Evolutionary conservation across 1,284 basidiomycete species (phyloP), one percentile per base, ranked within the genome.

Genomic region (Ustilago hordei): DNA sequence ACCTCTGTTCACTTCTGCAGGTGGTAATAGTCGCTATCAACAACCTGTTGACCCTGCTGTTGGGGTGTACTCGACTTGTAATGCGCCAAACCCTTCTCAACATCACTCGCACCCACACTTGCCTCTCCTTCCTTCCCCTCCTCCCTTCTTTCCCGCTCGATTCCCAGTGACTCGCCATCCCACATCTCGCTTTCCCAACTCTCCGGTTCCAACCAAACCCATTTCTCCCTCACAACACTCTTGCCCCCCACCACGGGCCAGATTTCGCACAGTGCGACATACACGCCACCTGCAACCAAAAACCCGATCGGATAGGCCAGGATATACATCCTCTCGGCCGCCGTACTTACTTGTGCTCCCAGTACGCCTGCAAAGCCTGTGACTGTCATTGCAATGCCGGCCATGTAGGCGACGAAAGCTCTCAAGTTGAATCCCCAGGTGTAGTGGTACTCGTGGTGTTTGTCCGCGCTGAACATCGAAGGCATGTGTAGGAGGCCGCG

Each of bases 301-400:
- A 86, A 87, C 3, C 85, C 87, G 31, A 82, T 69, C 15, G 83
- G 82, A 71, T 83, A 87, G 13, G 85, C 86, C 19, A 87, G 80
- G 38, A 85, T 86, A 72, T 86, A 86, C 47, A 86, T 78, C 43
- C 84, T 70, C 11, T 73, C 63, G 9, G 82, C 82, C 0, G 83
- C 82, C 0, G 64, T 32, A 11, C 80, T 63, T 13, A 87, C 81
- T 1, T 69, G 62, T 34, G 83, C 81, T 0, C 81, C 84, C 8
- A 81, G 43, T 11, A 75, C 79, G 7, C 75, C 91, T 90, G 9
- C 90, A 90, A 82, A 92, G 91, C 88, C 93, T 31, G 93, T 91
- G 9, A 93, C 91, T 82, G 94, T 94, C 87, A 94, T 92, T 23
- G 92, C 88, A 75, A 95, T 93, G 19, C 93, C 93, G 17, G 91